Base-by-base conservation (phyloP, 495 filamentous ascomycete species). In the Lepraria neglecta region DNA sequence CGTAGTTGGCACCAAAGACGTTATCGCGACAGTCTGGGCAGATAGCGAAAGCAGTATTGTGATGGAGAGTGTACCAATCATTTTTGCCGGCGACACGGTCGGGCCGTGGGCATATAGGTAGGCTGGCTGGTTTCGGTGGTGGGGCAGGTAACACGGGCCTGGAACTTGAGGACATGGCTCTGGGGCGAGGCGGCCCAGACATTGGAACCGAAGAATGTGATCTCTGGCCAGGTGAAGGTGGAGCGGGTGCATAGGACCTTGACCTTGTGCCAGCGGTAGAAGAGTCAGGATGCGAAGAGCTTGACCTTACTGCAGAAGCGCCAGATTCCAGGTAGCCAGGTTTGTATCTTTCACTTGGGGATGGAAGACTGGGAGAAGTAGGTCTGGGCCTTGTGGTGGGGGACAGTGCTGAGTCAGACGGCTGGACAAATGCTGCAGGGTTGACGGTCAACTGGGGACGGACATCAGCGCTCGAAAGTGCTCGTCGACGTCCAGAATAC, bases 51-150 rank as follows among this genome's bases (percentile, higher is more conserved):
- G 76, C 73, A 6, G 76, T 71, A 56, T 79, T 74, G 9, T 79
- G 77, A 28, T 78, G 76, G 7, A 89, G 74, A 5, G 82, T 87
- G 63, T 83, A 83, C 86, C 86, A 89, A 64, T 87, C 85, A 60
- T 82, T 74, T 52, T 79, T 75, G 2, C 79, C 80, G 4, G 74
- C 67, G 10, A 77, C 74, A 6, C 75, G 75, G 4, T 73, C 64
- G 3, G 77, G 71, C 54, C 86, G 72, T 2, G 83, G 79, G 58
- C 86, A 89, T 3, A 78, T 66, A 45, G 78, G 76, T 19, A 87
- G 68, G 21, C 62, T 53, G 52, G 55, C 47, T 46, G 58, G 66
- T 31, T 12, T 61, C 30, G 43, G 46, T 11, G 40, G 51, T 43
- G 59, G 43, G 3, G 54, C n/a, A 50, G 53, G 40, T 7, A 63